phyloP scores from a whole-genome alignment of 2,329 filamentous ascomycete species.

The Colletotrichum nymphaeae region DNA sequence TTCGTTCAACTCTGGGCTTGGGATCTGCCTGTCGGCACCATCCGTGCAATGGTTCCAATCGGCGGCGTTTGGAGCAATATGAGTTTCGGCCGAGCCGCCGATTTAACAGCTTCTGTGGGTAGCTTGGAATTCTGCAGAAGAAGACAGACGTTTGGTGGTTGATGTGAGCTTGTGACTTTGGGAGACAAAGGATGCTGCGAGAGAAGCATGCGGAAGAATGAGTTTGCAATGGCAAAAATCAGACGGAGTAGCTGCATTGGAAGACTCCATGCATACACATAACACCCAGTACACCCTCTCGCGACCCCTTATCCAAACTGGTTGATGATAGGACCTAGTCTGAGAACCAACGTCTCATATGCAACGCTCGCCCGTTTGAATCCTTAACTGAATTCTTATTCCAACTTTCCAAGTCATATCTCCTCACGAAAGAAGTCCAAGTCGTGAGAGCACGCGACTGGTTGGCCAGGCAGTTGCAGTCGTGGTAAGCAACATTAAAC shows the following conservation, averaged over 20 bases:
- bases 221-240: neutral
- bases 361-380: neutral
- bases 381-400: neutral
- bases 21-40: slow-evolving; percentile 15
- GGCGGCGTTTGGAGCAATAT: slow-evolving; percentile 1
- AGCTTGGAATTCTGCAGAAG: neutral
- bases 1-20: neutral
- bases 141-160: neutral
- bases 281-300: neutral
- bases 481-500: too few relatives aligned
- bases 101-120: neutral
- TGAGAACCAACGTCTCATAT: slow-evolving; percentile 10
- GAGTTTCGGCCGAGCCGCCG: slow-evolving; percentile 19
- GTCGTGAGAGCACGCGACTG: neutral
- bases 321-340: slow-evolving; percentile 20
- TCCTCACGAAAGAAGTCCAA: neutral
- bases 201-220: neutral
- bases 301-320: neutral
- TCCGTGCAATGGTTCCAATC: neutral
- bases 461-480: neutral
- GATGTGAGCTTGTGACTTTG: too few relatives aligned
- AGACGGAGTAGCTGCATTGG: neutral
- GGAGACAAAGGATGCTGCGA: neutral
- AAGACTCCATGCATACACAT: neutral
- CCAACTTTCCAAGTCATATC: neutral